Evolutionary conservation across 371 early-diverging fungal genomes (phyloP), one percentile per base, ranked within the genome.

Genomic region (Actinomortierella ambigua): DNA sequence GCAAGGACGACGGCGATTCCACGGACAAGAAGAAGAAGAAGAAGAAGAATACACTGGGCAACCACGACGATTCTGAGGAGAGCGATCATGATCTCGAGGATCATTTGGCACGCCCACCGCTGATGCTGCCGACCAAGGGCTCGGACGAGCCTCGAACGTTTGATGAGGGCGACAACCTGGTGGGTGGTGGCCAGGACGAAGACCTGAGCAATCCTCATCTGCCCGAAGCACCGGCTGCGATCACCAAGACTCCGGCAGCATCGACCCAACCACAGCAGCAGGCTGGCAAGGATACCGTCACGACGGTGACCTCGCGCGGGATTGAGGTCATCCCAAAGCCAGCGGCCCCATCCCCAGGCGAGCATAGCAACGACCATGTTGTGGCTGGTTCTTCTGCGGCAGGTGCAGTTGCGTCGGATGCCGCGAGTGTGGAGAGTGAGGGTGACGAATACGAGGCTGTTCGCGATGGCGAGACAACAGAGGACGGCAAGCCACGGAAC

Each of bases 141-240:
- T 59, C 66, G 24, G 73, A 71, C 53, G 60, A 26, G 20, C 73
- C 73, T 9, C 59, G 53, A 42, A 59, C 40, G 42, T 62, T 28
- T 44, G 63, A 71, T 2, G 63, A 71, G 46, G 63, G 67, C 18
- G 67, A 66, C 48, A 71, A 71, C 40, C 60, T 71, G 28, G 67
- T 63, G 22, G 73, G 73, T 54, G 73, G 63, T 6, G 73, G 73
- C 26, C 73, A 71, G 53, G 73, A 71, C 24, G 73, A 65, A 20
- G 61, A 63, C 17, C 14, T 50, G 3, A 44, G 61, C 0, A 46
- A 26, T 4, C 61, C 53, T 8, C 24, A 26, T 4, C 61, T 49
- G 4, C 24, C 53, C 0, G 23, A 24, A 3, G 55, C 24, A 26
- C 28, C 15, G 5, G n/a, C 40, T 11, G 34, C 34, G 7, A 34